Conservation (phyloP, 495 filamentous ascomycete genomes). For the Cercophora newfieldiana region DNA sequence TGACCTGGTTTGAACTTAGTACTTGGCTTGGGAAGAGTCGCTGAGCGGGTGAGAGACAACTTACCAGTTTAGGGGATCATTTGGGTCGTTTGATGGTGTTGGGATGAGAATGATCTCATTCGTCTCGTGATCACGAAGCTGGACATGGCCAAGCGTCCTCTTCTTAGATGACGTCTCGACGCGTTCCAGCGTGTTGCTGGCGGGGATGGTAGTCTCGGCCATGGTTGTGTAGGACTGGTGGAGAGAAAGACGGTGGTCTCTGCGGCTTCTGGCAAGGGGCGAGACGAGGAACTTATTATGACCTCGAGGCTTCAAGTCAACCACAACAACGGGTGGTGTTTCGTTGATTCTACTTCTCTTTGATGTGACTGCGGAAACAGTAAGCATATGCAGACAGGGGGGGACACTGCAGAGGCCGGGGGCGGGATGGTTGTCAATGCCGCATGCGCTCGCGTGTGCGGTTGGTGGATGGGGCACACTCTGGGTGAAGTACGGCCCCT, state of each 20-base stretch:
- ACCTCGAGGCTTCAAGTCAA: not conserved
- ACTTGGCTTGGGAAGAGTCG: not conserved
- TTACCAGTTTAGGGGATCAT: conserved; percentile 60
- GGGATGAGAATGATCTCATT: conserved; percentile 57
- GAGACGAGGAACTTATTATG: not conserved
- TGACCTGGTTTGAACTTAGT: conserved; percentile 37
- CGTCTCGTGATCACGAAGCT: conserved; percentile 50
- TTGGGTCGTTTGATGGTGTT: conserved; percentile 58
- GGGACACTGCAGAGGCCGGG: not conserved
- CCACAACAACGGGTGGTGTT: not conserved
- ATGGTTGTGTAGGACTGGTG: not conserved
- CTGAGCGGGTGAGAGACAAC: not conserved
- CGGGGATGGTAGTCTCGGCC: conserved; percentile 21
- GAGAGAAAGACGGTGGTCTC: not conserved
- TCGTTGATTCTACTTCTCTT: no score
- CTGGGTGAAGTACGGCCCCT: no score
- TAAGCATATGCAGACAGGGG: not conserved
- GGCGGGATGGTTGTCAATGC: not conserved
- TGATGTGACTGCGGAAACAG: not conserved
- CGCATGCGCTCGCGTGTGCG: not conserved
- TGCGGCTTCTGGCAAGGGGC: not conserved
- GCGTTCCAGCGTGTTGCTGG: conserved; percentile 17
- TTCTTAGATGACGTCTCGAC: conserved; percentile 19
- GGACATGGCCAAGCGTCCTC: conserved; percentile 48
- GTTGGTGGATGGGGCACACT: conserved; percentile 2